Percentiles rank a stretch among this genome's conserved stretches.
These are phyloP conservation scores for Phaffomyces thermotolerans DNA, from an alignment of 805 yeast species.

Conservation along the genomic window DNA sequence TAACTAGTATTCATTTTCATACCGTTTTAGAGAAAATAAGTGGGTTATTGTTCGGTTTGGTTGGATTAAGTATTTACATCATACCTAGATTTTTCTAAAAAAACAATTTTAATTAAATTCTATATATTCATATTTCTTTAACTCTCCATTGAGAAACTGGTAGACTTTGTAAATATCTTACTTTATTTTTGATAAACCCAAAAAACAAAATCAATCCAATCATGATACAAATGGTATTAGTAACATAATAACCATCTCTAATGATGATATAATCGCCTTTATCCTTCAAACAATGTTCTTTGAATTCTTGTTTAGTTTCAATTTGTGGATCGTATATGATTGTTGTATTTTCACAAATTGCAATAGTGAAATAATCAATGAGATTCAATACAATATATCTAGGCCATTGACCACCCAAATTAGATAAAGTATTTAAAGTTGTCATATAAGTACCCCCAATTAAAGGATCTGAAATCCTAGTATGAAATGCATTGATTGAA, in stretches of 20 bases:
- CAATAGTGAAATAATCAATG: constrained; percentile 71
- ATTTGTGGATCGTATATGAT: constrained; percentile 12
- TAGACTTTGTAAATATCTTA: constrained; percentile 57
- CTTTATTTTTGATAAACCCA: constrained; percentile 57
- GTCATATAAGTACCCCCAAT: constrained; percentile 99
- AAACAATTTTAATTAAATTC: not conserved
- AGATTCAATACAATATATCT: constrained; percentile 67
- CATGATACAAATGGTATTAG: constrained; percentile 64
- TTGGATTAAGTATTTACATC: constrained; percentile 37
- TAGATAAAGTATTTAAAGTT: constrained; percentile 81
- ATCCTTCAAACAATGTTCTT: constrained; percentile 43
- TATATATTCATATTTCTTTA: constrained; percentile 4
- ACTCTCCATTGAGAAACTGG: constrained; percentile 74
- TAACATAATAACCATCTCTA: constrained; percentile 79
- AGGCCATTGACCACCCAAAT: constrained; percentile 98
- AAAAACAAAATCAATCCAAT: constrained; percentile 61
- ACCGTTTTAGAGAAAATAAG: constrained; percentile 65
- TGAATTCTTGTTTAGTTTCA: constrained; percentile 22
- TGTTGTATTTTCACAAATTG: constrained; percentile 40
- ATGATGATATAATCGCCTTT: constrained; percentile 51
- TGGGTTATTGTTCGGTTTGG: constrained; percentile 59
- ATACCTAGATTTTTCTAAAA: constrained; percentile 24
- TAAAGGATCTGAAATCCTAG: constrained; percentile 88
- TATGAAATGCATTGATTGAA: constrained; percentile 89
- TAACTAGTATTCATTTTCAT: constrained; percentile 84